phyloP scores from a whole-genome alignment of 345 rosid species.

The Brassica cretica region DNA sequence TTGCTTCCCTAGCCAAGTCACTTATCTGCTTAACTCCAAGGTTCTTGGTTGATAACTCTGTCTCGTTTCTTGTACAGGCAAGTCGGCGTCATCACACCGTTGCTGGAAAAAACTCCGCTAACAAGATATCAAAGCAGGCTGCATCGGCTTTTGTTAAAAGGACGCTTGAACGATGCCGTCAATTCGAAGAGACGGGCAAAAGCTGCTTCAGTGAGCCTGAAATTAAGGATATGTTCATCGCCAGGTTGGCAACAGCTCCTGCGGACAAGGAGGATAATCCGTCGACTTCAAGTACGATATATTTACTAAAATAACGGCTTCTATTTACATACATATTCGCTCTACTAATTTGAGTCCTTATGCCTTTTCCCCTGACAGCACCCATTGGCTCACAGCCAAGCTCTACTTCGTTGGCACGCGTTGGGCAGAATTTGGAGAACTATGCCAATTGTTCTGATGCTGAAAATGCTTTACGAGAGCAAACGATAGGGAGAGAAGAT shows the following conservation, averaged over 20 bases:
- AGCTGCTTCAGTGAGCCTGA: constrained; percentile 85
- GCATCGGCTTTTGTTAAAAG: constrained; percentile 71
- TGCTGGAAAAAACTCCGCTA: constrained; percentile 74
- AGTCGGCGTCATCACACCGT: constrained; percentile 58
- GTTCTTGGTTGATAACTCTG: constrained; percentile 14
- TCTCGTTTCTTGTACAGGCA: constrained; percentile 46
- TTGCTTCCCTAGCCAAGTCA: neutral
- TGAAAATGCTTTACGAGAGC: constrained; percentile 50
- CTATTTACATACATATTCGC: neutral
- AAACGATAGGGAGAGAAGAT: constrained; percentile 56
- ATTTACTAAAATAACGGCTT: neutral
- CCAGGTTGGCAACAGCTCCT: constrained; percentile 45
- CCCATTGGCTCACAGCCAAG: constrained; percentile 60
- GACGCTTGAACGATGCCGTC: constrained; percentile 63
- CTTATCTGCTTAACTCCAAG: constrained; percentile 8
- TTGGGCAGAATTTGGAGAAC: constrained; percentile 56
- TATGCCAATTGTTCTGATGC: constrained; percentile 48
- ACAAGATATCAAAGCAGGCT: constrained; percentile 81
- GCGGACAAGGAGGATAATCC: constrained; percentile 48
- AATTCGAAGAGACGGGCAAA: constrained; percentile 73
- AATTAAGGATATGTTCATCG: constrained; percentile 62
- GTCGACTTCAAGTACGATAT: constrained; percentile 32
- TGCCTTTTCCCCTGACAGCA: constrained; percentile 47
- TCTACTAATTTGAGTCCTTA: constrained; percentile 14
- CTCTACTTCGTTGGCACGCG: constrained; percentile 47